These are phyloP conservation scores for Immersiella caudata DNA, from an alignment of 495 filamentous ascomycete genomes.

Conservation along the genomic window DNA sequence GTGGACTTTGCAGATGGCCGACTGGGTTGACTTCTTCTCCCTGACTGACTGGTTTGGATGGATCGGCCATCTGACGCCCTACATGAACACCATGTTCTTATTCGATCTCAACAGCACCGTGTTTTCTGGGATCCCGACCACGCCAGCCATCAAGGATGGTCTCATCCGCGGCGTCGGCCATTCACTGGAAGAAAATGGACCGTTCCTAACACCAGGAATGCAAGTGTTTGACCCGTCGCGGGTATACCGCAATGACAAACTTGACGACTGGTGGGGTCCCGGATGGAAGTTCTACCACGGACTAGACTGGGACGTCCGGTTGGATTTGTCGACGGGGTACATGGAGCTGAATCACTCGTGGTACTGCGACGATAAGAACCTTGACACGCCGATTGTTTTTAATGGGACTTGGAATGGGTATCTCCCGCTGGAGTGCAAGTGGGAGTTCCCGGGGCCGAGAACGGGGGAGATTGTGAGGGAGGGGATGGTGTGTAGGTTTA, in stretches of 20 bases:
- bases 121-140: neutral
- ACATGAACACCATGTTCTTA: neutral
- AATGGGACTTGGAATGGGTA: slow-evolving; percentile 20
- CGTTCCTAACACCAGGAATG: slow-evolving; percentile 6
- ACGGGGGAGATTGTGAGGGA: neutral
- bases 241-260: neutral
- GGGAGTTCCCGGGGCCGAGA: slow-evolving; percentile 5
- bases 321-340: slow-evolving; percentile 14
- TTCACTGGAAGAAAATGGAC: neutral
- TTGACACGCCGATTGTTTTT: slow-evolving; percentile 12
- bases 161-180: neutral
- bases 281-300: slow-evolving; percentile 18
- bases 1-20: neutral
- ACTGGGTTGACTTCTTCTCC: slow-evolving; percentile 5
- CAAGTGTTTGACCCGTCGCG: slow-evolving; percentile 6
- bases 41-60: slow-evolving; percentile 6
- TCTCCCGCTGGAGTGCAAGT: slow-evolving; percentile 11
- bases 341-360: slow-evolving; percentile 15
- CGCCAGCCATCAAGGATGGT: neutral
- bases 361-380: slow-evolving; percentile 19
- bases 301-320: slow-evolving; percentile 5
- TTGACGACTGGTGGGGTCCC: neutral
- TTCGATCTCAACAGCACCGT: slow-evolving; percentile 18
- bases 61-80: neutral
- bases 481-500: slow-evolving; percentile 1